phyloP scores from a whole-genome alignment of 495 filamentous ascomycete genomes.

The Hypoxylon intermedium region DNA sequence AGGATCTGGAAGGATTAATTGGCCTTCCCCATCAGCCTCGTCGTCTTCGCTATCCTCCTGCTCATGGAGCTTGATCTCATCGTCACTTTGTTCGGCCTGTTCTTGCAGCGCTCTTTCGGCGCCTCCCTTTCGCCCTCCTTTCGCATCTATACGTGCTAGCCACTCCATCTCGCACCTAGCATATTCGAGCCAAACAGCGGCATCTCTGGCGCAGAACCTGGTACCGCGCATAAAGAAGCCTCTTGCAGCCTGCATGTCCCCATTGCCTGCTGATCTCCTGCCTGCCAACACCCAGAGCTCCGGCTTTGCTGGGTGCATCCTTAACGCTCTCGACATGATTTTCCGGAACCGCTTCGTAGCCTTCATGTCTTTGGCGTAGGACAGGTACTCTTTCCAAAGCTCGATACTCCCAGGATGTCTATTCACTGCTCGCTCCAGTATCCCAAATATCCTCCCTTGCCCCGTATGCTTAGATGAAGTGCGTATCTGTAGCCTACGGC shows the following conservation, averaged over 20 bases:
- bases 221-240: constrained; percentile 86
- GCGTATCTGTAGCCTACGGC: constrained; percentile 78
- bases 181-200: constrained; percentile 85
- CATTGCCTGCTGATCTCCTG: constrained; percentile 73
- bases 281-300: constrained; percentile 91
- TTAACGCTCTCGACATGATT: constrained; percentile 76
- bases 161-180: constrained; percentile 91
- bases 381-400: constrained; percentile 93
- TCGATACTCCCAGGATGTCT: constrained; percentile 83
- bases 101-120: constrained; percentile 49
- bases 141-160: constrained; percentile 76
- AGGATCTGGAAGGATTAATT: constrained; percentile 51
- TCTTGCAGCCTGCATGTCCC: constrained; percentile 83
- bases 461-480: constrained; percentile 65
- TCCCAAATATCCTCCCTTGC: constrained; percentile 82
- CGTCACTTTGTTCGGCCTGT: constrained; percentile 53
- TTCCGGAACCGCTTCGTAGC: constrained; percentile 80
- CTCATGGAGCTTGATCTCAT: constrained; percentile 46
- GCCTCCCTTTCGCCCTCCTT: constrained; percentile 69
- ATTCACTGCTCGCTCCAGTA: constrained; percentile 84
- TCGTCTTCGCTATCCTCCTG: constrained; percentile 49
- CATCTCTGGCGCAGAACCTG: constrained; percentile 79
- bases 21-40: constrained; percentile 40
- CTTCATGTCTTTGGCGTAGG: constrained; percentile 77
- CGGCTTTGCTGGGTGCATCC: constrained; percentile 82